Base-by-base conservation (phyloP, 2,329 filamentous ascomycete species). In the Penicillium sp. region DNA sequence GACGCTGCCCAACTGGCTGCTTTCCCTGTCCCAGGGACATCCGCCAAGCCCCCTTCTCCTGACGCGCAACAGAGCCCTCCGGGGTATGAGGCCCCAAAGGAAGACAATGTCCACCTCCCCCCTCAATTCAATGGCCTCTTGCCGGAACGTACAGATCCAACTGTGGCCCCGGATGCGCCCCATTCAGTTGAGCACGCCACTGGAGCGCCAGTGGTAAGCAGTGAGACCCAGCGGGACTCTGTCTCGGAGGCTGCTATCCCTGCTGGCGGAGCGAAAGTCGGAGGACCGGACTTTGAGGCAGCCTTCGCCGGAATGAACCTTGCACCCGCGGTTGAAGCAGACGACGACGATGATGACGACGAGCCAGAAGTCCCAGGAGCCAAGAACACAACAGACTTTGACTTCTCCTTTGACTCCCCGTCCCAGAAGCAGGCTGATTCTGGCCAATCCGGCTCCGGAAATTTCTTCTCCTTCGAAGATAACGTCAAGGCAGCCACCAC, bases 301-400 rank as follows among this genome's bases (percentile, higher is more conserved):
- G 73, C 72, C 12, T 76, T 76, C 56, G 71, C 72, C 18, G 70
- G 69, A 18, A 58, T 76, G 18, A 65, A 74, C 37, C 62, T 75
- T 38, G 72, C 73, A 2, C 73, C 73, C 1, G 72, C 72, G 2
- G 69, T 70, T 49, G 73, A 75, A 53, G 69, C 68, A 4, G 72
- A 72, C 27, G 69, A 72, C 27, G 69, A 74, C 18, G 65, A 69
- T 19, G 83, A 80, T 1, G 88, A 91, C 50, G 88, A 92, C 50
- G 65, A 70, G 43, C 63, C 63, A 18, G 66, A 66, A 35, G 58
- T 63, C 18, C 55, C 60, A 7, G 60, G 64, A 18, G 62, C 64
- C 25, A 70, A 69, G 47, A 64, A 64, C 38, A 54, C 64, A 10
- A 56, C 62, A 2, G 71, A 74, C 42, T 76, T 76, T 52, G 73